Evolutionary conservation across 495 filamentous ascomycete genomes (phyloP).

Genomic region (Rhizodiscina lignyota): DNA sequence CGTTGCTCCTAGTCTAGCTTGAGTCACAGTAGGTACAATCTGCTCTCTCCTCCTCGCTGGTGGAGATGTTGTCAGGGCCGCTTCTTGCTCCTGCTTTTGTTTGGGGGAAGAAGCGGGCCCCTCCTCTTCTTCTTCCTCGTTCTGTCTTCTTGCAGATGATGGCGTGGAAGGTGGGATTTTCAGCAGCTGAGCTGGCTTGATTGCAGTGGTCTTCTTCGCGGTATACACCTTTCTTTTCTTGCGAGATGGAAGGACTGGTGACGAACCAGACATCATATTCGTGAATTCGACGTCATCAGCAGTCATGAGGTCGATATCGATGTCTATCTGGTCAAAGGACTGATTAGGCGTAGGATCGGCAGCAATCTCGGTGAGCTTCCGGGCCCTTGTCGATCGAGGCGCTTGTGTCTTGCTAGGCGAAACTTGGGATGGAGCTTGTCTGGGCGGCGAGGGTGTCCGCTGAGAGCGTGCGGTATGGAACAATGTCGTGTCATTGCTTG

Average conservation of each 20-base stretch:
- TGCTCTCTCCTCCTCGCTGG: too few species aligned
- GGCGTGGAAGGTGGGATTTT: too few species aligned
- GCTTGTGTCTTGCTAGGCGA: conserved; percentile 3
- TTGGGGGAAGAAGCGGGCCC: too few species aligned
- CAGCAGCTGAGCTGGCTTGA: too few species aligned
- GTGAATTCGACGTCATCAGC: conserved; percentile 8
- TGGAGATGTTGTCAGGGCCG: too few species aligned
- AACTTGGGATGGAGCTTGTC: conserved; percentile 1
- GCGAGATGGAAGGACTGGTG: too few species aligned
- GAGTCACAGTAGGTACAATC: too few species aligned
- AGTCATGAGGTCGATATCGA: conserved; percentile 13
- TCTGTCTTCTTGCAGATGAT: too few species aligned
- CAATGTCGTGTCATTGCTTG: not conserved
- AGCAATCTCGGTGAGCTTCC: conserved; percentile 18
- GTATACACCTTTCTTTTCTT: not conserved
- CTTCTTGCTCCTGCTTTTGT: too few species aligned
- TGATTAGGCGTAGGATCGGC: conserved; percentile 14
- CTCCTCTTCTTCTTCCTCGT: too few species aligned
- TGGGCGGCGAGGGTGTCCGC: conserved; percentile 5
- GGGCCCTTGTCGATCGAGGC: not conserved
- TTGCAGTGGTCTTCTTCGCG: not conserved
- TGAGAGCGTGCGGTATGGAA: not conserved
- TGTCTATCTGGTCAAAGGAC: conserved; percentile 10
- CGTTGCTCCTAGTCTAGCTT: too few species aligned
- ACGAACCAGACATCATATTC: conserved; percentile 2